These are phyloP conservation scores for Tricholoma matsutake DNA, from an alignment of 768 basidiomycete genomes.

Conservation along the genomic window DNA sequence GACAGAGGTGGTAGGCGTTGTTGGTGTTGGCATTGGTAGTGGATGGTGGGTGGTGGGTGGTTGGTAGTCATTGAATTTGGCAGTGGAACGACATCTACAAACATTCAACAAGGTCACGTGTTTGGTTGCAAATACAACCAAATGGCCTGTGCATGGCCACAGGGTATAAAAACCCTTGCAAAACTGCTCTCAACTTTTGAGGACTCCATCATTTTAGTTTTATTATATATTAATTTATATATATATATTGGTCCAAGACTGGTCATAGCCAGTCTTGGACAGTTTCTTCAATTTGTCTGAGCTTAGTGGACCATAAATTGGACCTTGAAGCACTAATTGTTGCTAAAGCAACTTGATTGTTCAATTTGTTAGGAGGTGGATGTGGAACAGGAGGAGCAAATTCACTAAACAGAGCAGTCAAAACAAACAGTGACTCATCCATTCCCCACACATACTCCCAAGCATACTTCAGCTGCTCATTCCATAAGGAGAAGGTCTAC, in stretches of 20 bases:
- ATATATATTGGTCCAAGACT: background rate
- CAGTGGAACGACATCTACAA: background rate
- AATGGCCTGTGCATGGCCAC: too few species aligned
- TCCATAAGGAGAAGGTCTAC: too few species aligned
- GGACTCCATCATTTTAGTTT: background rate
- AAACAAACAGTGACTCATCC: too few species aligned
- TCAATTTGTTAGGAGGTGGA: too few species aligned
- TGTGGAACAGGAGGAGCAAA: too few species aligned
- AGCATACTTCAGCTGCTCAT: too few species aligned
- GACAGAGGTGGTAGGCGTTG: background rate
- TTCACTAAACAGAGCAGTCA: too few species aligned
- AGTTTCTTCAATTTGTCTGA: background rate
- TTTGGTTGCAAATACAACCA: background rate
- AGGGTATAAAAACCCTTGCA: background rate
- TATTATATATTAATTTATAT: background rate
- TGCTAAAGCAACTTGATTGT: too few species aligned
- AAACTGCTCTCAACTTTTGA: background rate
- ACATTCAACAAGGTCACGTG: background rate
- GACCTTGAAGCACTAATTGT: too few species aligned
- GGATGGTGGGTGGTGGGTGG: background rate
- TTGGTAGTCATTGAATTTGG: background rate
- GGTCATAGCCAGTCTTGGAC: background rate
- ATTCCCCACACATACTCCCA: too few species aligned
- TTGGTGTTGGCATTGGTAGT: background rate
- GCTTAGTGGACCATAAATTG: background rate